Conservation (phyloP, 2,329 filamentous ascomycete genomes). For the Volutella citrinella region DNA sequence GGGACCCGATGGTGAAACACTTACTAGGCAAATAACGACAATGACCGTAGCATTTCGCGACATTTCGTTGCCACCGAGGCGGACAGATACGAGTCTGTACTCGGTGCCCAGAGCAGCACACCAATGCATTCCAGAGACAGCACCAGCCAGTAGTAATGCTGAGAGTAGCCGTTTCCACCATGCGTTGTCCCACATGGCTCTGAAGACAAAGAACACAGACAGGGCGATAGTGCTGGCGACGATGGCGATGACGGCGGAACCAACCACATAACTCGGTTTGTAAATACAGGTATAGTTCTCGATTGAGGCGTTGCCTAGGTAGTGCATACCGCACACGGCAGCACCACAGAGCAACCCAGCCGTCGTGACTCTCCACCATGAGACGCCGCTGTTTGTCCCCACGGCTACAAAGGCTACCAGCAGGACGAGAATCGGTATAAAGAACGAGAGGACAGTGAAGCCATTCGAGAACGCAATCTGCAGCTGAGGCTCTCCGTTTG, state of each 20-base stretch:
- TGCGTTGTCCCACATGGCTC: constrained; percentile 71
- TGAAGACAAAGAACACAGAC: constrained; percentile 73
- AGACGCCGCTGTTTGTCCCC: constrained; percentile 56
- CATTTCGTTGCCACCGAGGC: constrained; percentile 32
- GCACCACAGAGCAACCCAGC: constrained; percentile 70
- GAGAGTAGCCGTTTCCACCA: constrained; percentile 73
- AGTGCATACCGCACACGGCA: constrained; percentile 83
- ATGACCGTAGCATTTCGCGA: constrained; percentile 67
- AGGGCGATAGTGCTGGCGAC: constrained; percentile 68
- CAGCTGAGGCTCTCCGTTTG: constrained; percentile 55
- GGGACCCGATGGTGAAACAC: constrained; percentile 22
- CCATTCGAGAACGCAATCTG: constrained; percentile 72
- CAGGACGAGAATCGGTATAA: constrained; percentile 74
- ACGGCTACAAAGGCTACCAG: constrained; percentile 69
- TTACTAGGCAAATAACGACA: constrained; percentile 68
- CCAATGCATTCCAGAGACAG: constrained; percentile 88
- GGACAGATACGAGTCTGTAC: constrained; percentile 55
- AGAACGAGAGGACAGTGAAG: constrained; percentile 74
- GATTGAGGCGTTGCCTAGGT: constrained; percentile 80
- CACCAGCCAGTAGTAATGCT: constrained; percentile 66
- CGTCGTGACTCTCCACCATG: constrained; percentile 54
- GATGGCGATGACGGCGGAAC: constrained; percentile 69
- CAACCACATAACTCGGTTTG: constrained; percentile 56
- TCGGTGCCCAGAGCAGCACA: constrained; percentile 68
- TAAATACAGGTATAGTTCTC: constrained; percentile 71